These are phyloP conservation scores for Limnanthes douglasii DNA, from an alignment of 345 rosid species.

Conservation along the genomic window DNA sequence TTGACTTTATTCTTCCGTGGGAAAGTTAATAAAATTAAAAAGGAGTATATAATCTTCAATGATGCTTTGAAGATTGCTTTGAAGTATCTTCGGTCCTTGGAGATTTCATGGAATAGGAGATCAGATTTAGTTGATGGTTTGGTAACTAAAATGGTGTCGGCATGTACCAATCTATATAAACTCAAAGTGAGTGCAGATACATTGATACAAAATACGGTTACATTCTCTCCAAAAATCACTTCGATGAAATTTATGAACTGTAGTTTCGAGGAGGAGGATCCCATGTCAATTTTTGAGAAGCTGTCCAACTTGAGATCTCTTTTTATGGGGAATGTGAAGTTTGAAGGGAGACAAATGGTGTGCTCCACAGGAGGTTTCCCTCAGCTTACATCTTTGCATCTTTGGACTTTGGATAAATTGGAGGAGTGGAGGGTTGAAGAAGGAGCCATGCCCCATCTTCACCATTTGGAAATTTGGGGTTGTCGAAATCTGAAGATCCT, in stretches of 20 bases:
- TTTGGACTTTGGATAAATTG: conserved; percentile 5
- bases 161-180: conserved; percentile 7
- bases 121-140: conserved; percentile 9
- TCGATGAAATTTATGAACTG: too few species aligned
- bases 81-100: conserved; percentile 9
- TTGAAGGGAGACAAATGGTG: conserved; percentile 14
- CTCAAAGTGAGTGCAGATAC: too few species aligned
- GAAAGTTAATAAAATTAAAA: too few species aligned
- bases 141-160: conserved; percentile 8
- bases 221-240: too few species aligned
- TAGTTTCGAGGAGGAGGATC: too few species aligned
- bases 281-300: conserved; percentile 26
- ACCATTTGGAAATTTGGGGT: conserved; percentile 11
- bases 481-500: conserved; percentile 16
- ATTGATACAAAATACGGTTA: too few species aligned
- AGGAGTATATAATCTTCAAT: too few species aligned
- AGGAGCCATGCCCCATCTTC: conserved; percentile 18
- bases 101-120: conserved; percentile 1
- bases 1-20: too few species aligned
- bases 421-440: conserved; percentile 15
- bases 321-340: conserved; percentile 15
- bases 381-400: conserved; percentile 7
- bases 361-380: conserved; percentile 12
- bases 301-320: conserved; percentile 16
- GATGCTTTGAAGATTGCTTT: too few species aligned